Base-by-base conservation (phyloP, 495 filamentous ascomycete species). In the Stereocaulon alpinum region DNA sequence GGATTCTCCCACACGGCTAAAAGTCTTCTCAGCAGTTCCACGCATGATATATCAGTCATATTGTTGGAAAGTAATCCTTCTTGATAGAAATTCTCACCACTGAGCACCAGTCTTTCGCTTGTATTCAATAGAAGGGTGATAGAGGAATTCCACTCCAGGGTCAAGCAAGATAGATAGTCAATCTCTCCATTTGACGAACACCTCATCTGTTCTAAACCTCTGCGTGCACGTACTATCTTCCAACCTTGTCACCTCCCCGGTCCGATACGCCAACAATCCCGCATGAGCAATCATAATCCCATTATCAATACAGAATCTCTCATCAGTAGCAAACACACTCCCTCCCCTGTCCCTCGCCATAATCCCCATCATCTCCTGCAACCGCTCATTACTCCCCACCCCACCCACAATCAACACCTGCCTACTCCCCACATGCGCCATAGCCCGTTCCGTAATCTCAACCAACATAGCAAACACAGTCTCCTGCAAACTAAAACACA, bases 201-300 rank as follows among this genome's bases (percentile, higher is more conserved):
- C 92, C 71, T 95, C 91, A 71, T 97, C 92, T 12, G 92, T 97
- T 64, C 92, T 84, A 69, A 95, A 98, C 55, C 93, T 79, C 71
- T 98, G 94, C 20, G 94, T 97, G 72, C 87, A 94, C 14, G 86
- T 89, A 60, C 86, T 87, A 15, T 95, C 91, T 64, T 87, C 84
- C 14, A 97, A 66, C 3, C 77, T 73, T 17, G 89, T 95, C 51
- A 70, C 74, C 68, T 89, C 87, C 6, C 93, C 93, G 0, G 82
- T 88, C 71, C 80, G 74, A 67, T 86, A 95, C 9, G 89, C 90
- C 62, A 95, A 68, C 65, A 98, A 72, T 29, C 93, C 93, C 11
- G 93, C 93, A 74, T 98, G 93, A 14, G 93, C 93, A 74, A 98
- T 98, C 93, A 98, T 98, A 60, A 98, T 96, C 45, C 93, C 94